Evolutionary conservation across 345 rosid genomes (phyloP).

Genomic region (Citrus mangshanensis): DNA sequence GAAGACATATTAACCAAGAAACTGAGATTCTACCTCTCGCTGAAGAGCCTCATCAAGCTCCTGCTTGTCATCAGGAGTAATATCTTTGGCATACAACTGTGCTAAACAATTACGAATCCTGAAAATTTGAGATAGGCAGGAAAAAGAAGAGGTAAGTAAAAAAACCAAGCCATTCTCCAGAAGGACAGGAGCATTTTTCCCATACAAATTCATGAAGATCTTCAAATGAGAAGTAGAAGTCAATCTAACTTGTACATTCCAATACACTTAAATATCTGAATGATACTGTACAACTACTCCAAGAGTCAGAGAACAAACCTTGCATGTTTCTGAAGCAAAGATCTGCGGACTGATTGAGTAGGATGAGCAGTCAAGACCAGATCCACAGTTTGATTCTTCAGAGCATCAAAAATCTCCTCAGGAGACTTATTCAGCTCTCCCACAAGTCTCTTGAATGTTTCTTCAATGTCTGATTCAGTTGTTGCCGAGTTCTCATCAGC

Average conservation of each 20-base stretch:
- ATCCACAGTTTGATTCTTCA: constrained; percentile 97
- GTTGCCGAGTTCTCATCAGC: constrained; percentile 78
- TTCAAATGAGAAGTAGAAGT: constrained; percentile 5
- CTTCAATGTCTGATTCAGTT: constrained; percentile 94
- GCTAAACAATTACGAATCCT: constrained; percentile 91
- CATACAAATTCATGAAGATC: not conserved
- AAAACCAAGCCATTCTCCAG: not conserved
- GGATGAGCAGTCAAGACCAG: constrained; percentile 98
- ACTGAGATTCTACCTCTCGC: constrained; percentile 58
- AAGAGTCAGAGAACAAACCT: constrained; percentile 44
- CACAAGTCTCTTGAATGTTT: constrained; percentile 90
- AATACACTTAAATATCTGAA: not conserved
- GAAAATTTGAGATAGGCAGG: constrained; percentile 10
- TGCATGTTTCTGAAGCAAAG: constrained; percentile 95
- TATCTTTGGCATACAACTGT: constrained; percentile 86
- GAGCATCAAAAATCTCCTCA: constrained; percentile 81
- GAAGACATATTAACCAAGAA: not conserved
- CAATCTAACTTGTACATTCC: not conserved
- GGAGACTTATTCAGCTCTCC: constrained; percentile 79
- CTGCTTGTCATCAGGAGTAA: constrained; percentile 97
- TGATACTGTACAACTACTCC: not conserved
- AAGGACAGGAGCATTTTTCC: not conserved
- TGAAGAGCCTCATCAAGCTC: constrained; percentile 97
- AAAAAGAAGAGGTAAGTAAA: not conserved
- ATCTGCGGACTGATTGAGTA: constrained; percentile 93